Percentiles rank a stretch among this genome's conserved stretches.
Evolutionary conservation across 352 stramenopile genomes (phyloP).

Genomic region (Phytophthora melonis): DNA sequence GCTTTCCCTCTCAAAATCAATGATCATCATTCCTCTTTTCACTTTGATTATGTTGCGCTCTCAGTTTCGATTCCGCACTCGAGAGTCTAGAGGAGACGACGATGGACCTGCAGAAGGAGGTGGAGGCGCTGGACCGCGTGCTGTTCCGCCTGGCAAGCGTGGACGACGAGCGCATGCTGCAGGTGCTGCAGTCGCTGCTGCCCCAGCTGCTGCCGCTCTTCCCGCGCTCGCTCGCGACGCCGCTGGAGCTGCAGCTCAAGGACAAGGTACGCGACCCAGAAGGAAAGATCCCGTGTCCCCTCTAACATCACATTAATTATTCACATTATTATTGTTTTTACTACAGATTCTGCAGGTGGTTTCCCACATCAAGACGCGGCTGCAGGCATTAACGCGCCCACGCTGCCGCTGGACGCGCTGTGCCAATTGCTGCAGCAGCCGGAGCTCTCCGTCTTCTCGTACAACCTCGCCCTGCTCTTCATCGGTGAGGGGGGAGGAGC

Average conservation of each 20-base stretch:
- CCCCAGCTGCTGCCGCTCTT: slow-evolving; percentile 77
- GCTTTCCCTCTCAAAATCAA: slow-evolving; percentile 5
- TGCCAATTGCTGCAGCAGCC: slow-evolving; percentile 48
- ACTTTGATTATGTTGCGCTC: background rate
- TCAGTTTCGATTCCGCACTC: slow-evolving; percentile 23
- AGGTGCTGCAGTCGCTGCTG: slow-evolving; percentile 71
- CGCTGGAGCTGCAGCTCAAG: slow-evolving; percentile 61
- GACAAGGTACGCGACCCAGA: slow-evolving; percentile 57
- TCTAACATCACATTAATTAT: too few relatives aligned
- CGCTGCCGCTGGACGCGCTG: slow-evolving; percentile 63
- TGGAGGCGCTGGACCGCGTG: slow-evolving; percentile 78
- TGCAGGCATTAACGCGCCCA: slow-evolving; percentile 60
- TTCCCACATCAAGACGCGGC: slow-evolving; percentile 75
- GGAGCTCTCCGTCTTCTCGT: slow-evolving; percentile 61
- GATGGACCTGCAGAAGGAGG: slow-evolving; percentile 54
- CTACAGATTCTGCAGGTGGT: slow-evolving; percentile 77
- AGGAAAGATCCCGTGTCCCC: too few relatives aligned
- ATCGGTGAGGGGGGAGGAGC: slow-evolving; percentile 47
- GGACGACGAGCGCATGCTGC: slow-evolving; percentile 68
- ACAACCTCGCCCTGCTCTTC: slow-evolving; percentile 81
- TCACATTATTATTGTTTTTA: background rate
- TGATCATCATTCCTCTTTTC: slow-evolving; percentile 26
- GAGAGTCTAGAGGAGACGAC: slow-evolving; percentile 19
- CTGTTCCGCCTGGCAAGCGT: slow-evolving; percentile 81
- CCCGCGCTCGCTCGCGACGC: slow-evolving; percentile 43